A percentile compares a stretch with the other conserved stretches of the same genome.
Conservation (phyloP, 352 stramenopile genomes). For the Paralagenidium karlingii region DNA sequence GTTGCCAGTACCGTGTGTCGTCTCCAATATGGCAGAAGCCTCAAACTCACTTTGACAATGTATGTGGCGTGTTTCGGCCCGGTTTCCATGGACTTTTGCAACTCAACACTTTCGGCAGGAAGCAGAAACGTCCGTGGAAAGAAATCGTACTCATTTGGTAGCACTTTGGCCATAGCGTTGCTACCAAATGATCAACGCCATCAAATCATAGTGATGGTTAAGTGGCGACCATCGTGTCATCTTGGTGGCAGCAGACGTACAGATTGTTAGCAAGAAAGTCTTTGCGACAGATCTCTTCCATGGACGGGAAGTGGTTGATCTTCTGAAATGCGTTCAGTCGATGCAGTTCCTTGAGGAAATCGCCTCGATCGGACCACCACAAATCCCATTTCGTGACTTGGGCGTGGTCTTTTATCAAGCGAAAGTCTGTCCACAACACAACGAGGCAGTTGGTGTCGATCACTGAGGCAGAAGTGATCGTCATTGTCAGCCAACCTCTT, state of each 20-base stretch:
- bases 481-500: no score
- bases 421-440: constrained; percentile 11
- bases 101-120: constrained; percentile 18
- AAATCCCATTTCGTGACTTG: constrained; percentile 26
- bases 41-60: constrained; percentile 16
- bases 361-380: constrained; percentile 32
- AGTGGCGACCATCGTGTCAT: no score
- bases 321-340: constrained; percentile 32
- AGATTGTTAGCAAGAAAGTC: constrained; percentile 39
- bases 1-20: no score
- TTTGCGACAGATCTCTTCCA: constrained; percentile 43
- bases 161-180: constrained; percentile 24
- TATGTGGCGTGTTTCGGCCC: constrained; percentile 22
- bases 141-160: constrained; percentile 21
- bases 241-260: constrained; percentile 14
- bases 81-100: constrained; percentile 17
- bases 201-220: not conserved
- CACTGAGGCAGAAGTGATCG: not conserved
- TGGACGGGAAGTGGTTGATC: constrained; percentile 37
- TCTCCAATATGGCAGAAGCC: not conserved
- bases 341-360: constrained; percentile 22
- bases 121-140: constrained; percentile 26
- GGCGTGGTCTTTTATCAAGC: constrained; percentile 17
- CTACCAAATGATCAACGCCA: constrained; percentile 5
- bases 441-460: not conserved